Evolutionary conservation across 129 eudicot species (phyloP).

Genomic region (Cynara cardunculus): DNA sequence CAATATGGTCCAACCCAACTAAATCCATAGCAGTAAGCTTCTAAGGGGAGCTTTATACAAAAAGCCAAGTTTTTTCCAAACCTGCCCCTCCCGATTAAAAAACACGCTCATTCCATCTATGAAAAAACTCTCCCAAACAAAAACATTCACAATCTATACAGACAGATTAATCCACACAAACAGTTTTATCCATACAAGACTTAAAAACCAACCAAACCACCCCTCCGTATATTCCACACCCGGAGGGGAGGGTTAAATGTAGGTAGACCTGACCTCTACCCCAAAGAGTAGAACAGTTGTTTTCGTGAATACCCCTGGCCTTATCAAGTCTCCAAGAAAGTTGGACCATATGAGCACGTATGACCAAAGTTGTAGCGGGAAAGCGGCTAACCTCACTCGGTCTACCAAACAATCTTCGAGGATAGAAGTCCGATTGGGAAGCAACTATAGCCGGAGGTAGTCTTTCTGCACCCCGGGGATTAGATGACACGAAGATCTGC

Average conservation of each 20-base stretch:
- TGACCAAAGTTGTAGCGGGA: background rate
- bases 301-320: background rate
- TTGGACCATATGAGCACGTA: background rate
- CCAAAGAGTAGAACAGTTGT: background rate
- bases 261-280: background rate
- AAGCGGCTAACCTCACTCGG: constrained; percentile 66
- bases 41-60: too few species aligned
- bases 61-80: too few species aligned
- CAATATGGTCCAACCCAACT: too few species aligned
- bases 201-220: background rate
- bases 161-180: too few species aligned
- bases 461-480: constrained; percentile 85
- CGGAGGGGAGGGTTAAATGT: background rate
- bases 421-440: constrained; percentile 69
- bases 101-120: too few species aligned
- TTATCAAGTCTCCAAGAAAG: constrained; percentile 9
- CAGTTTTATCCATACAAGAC: too few species aligned
- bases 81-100: too few species aligned
- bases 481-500: constrained; percentile 73
- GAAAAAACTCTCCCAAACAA: too few species aligned
- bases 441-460: constrained; percentile 81
- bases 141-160: too few species aligned
- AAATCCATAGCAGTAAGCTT: too few species aligned
- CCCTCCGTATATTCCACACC: background rate
- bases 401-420: constrained; percentile 58